phyloP scores from a whole-genome alignment of 2,329 filamentous ascomycete genomes.

The Shiraia sp. region DNA sequence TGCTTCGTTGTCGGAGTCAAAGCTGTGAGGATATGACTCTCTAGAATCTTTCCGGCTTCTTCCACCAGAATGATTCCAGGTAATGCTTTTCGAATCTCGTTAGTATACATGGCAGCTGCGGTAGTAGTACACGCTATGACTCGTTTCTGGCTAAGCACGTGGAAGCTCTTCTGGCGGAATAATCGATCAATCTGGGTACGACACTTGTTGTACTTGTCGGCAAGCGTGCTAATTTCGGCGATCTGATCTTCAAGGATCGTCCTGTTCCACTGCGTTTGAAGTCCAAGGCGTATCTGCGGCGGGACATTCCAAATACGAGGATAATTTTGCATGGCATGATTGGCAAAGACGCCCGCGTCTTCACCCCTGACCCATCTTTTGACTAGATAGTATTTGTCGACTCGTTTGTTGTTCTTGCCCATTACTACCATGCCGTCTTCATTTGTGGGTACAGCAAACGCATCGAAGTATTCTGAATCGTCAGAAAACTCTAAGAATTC shows the following conservation, averaged over 20 bases:
- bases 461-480: conserved; percentile 58
- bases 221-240: conserved; percentile 45
- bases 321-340: conserved; percentile 29
- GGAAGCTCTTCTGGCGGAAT: conserved; percentile 26
- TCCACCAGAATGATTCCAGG: conserved; percentile 69
- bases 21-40: conserved; percentile 67
- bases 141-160: conserved; percentile 55
- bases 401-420: conserved; percentile 50
- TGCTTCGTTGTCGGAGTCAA: conserved; percentile 62
- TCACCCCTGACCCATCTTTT: conserved; percentile 56
- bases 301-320: conserved; percentile 58
- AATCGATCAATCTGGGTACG: conserved; percentile 46
- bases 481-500: conserved; percentile 59
- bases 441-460: conserved; percentile 57
- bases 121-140: conserved; percentile 75
- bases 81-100: conserved; percentile 56
- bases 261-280: conserved; percentile 34
- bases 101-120: conserved; percentile 64
- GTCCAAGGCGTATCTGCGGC: conserved; percentile 37
- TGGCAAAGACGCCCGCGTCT: conserved; percentile 51
- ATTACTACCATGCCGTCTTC: conserved; percentile 54
- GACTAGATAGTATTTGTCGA: conserved; percentile 57
- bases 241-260: conserved; percentile 56
- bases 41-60: conserved; percentile 74
- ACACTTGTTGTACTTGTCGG: conserved; percentile 48